Conservation (phyloP, 2,329 filamentous ascomycete species). For the Aspergillus chevalieri region DNA sequence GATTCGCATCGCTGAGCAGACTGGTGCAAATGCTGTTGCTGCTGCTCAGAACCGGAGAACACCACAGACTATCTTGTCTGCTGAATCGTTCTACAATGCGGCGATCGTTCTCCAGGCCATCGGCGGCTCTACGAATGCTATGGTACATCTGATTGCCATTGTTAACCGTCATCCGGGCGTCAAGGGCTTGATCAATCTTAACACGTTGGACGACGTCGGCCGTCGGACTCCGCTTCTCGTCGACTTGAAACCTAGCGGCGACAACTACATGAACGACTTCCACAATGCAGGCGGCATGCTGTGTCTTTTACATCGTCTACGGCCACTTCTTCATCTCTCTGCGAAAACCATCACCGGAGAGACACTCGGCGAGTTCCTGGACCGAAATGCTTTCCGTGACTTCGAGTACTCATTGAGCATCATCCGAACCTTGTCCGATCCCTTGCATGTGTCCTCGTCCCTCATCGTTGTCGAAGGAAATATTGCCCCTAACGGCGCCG, state of each 20-base stretch:
- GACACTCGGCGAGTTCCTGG: constrained; percentile 43
- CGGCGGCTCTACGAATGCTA: constrained; percentile 51
- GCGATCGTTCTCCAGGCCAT: constrained; percentile 50
- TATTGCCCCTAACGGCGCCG: constrained; percentile 43
- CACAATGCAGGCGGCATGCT: constrained; percentile 50
- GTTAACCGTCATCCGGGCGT: constrained; percentile 48
- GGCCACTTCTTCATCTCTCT: constrained; percentile 41
- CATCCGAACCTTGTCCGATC: constrained; percentile 41
- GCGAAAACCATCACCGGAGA: constrained; percentile 44
- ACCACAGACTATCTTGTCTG: constrained; percentile 41
- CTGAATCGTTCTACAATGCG: constrained; percentile 48
- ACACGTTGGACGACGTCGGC: constrained; percentile 46
- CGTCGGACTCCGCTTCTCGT: constrained; percentile 42
- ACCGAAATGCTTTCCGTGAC: constrained; percentile 35
- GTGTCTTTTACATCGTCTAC: constrained; percentile 41
- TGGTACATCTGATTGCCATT: constrained; percentile 50
- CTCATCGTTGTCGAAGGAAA: constrained; percentile 44
- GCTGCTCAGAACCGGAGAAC: constrained; percentile 33
- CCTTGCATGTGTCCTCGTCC: constrained; percentile 41
- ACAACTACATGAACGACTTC: constrained; percentile 52
- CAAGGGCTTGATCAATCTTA: constrained; percentile 40
- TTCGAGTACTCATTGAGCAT: constrained; percentile 39
- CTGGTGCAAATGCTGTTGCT: constrained; percentile 45
- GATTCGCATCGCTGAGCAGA: constrained; percentile 50
- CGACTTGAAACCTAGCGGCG: constrained; percentile 49